phyloP scores from a whole-genome alignment of 2,329 filamentous ascomycete genomes.

The Fusarium sp. region DNA sequence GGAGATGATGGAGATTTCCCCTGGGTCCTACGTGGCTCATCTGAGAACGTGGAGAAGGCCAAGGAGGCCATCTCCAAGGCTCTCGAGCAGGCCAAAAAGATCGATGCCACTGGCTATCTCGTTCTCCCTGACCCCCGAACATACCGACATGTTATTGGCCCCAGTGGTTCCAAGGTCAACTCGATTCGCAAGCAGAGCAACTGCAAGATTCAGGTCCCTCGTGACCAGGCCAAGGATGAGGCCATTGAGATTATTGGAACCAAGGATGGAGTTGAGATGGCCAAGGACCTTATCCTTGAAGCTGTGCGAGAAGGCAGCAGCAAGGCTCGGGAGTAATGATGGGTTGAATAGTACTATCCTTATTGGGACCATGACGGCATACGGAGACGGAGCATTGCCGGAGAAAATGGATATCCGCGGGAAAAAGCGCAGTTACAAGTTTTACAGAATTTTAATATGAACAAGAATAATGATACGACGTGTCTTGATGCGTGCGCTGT shows the following conservation, averaged over 20 bases:
- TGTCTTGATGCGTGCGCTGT: neutral
- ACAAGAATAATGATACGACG: slow-evolving; percentile 37
- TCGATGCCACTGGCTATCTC: slow-evolving; percentile 85
- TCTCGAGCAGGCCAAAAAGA: slow-evolving; percentile 79
- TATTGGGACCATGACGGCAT: slow-evolving; percentile 31
- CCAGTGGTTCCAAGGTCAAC: slow-evolving; percentile 92
- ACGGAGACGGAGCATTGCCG: slow-evolving; percentile 36
- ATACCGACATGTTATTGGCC: slow-evolving; percentile 92
- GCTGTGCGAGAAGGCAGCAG: slow-evolving; percentile 77
- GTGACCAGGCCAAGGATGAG: slow-evolving; percentile 80
- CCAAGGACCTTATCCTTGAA: slow-evolving; percentile 89
- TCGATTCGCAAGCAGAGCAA: slow-evolving; percentile 91
- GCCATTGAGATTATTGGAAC: slow-evolving; percentile 91
- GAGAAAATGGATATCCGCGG: slow-evolving; percentile 24
- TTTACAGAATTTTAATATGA: slow-evolving; percentile 40
- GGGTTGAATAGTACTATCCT: slow-evolving; percentile 22
- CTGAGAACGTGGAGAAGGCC: slow-evolving; percentile 86
- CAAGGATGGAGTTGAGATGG: slow-evolving; percentile 85
- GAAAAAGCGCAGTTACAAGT: slow-evolving; percentile 15
- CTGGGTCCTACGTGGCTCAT: slow-evolving; percentile 87
- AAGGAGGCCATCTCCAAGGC: slow-evolving; percentile 81
- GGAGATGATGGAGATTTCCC: slow-evolving; percentile 82
- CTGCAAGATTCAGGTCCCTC: slow-evolving; percentile 94
- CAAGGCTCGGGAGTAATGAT: slow-evolving; percentile 53
- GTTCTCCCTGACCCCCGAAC: slow-evolving; percentile 90